These are phyloP conservation scores for Chaetomiaceae sp. DNA, from an alignment of 2,329 filamentous ascomycete genomes.

Conservation along the genomic window DNA sequence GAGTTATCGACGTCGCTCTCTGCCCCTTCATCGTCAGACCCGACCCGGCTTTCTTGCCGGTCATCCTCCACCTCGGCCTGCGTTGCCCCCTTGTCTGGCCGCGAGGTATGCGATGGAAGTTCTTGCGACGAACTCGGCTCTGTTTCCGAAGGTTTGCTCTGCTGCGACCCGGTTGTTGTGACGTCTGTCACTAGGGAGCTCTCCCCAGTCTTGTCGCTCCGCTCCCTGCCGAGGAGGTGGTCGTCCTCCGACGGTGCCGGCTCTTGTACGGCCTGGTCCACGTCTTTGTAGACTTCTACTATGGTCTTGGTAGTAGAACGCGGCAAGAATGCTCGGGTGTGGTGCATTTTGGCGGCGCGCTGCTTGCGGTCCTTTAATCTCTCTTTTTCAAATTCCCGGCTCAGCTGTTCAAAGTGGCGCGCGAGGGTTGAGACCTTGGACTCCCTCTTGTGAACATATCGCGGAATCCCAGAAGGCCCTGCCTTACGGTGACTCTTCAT, in stretches of 20 bases:
- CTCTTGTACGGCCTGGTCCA: conserved; percentile 87
- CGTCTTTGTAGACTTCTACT: conserved; percentile 91
- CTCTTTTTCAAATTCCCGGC: conserved; percentile 94
- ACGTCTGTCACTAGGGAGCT: conserved; percentile 12
- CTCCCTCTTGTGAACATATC: conserved; percentile 71
- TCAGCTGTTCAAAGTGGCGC: conserved; percentile 94
- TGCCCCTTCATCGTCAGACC: conserved; percentile 64
- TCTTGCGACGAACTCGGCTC: conserved; percentile 15
- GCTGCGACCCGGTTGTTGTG: conserved; percentile 13
- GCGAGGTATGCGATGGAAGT: conserved; percentile 33
- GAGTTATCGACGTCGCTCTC: conserved; percentile 70
- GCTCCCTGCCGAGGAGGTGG: conserved; percentile 34
- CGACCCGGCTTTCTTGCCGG: conserved; percentile 52
- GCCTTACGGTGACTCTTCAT: conserved; percentile 57
- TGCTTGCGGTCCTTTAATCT: conserved; percentile 79
- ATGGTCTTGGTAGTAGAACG: conserved; percentile 91
- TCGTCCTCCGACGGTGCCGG: conserved; percentile 64
- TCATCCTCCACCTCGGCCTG: conserved; percentile 43
- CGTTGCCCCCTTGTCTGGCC: conserved; percentile 34
- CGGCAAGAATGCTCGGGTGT: conserved; percentile 74
- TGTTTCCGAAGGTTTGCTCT: conserved; percentile 12
- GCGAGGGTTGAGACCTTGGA: conserved; percentile 87
- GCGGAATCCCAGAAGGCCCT: conserved; percentile 75
- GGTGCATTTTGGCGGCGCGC: conserved; percentile 67
- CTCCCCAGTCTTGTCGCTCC: conserved; percentile 34